phyloP scores from a whole-genome alignment of 2,329 filamentous ascomycete species.

The Fusarium bactridioides region DNA sequence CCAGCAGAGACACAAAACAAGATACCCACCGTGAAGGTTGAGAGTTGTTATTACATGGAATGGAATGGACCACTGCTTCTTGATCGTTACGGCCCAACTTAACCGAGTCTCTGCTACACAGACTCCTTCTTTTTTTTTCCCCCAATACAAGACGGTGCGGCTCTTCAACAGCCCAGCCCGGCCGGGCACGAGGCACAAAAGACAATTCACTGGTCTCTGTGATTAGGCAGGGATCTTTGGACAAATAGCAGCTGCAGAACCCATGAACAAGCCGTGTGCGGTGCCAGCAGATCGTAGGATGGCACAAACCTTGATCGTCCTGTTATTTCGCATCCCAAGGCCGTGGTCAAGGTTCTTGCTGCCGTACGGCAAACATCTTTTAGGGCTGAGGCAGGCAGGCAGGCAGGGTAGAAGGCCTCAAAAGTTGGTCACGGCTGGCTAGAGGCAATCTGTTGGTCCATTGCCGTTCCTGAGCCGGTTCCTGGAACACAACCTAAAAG shows the following conservation, averaged over 20 bases:
- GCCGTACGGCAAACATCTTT: not conserved
- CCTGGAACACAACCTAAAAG: not conserved
- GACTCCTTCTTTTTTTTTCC: not conserved
- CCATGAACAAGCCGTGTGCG: conserved; percentile 34
- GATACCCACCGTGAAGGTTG: conserved; percentile 20
- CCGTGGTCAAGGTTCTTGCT: conserved; percentile 16
- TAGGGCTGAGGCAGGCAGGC: conserved; percentile 11
- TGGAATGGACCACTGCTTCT: not conserved
- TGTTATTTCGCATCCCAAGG: conserved; percentile 19
- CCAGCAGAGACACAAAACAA: conserved; percentile 26
- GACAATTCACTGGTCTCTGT: not conserved
- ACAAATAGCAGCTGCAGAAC: conserved; percentile 24
- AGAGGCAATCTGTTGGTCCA: conserved; percentile 3
- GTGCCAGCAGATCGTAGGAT: conserved; percentile 37
- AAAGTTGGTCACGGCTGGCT: conserved; percentile 26
- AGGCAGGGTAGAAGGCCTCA: conserved; percentile 21
- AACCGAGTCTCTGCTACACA: conserved; percentile 1
- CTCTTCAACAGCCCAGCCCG: conserved; percentile 7
- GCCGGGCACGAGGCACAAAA: not conserved
- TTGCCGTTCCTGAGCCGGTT: conserved; percentile 8
- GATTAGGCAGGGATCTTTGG: conserved; percentile 26
- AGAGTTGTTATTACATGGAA: not conserved
- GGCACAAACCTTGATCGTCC: conserved; percentile 1
- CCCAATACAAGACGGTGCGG: conserved; percentile 1
- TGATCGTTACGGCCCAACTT: conserved; percentile 1